phyloP scores from a whole-genome alignment of 1,284 basidiomycete species.

The Leucoagaricus sp. region DNA sequence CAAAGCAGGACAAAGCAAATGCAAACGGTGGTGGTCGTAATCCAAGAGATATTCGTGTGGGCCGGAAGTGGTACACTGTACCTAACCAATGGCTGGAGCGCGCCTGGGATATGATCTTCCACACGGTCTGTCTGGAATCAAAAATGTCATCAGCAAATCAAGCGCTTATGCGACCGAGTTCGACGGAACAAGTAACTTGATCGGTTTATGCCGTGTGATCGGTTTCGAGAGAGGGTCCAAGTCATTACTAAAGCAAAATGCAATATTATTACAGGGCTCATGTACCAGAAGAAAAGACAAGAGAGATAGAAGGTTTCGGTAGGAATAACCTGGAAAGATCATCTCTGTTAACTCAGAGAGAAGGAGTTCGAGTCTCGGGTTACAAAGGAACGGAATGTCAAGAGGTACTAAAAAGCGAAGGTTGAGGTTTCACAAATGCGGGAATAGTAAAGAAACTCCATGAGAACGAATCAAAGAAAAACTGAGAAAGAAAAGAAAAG shows the following conservation, averaged over 20 bases:
- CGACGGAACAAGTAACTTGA: constrained; percentile 1
- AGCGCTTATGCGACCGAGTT: neutral
- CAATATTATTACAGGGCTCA: constrained; percentile 7
- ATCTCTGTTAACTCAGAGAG: neutral
- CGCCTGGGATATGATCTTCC: neutral
- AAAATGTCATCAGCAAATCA: neutral
- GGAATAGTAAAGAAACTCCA: neutral
- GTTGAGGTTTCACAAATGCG: neutral
- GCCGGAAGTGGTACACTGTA: neutral
- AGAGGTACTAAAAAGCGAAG: too few species aligned
- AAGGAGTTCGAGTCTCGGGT: neutral
- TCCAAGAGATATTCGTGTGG: too few species aligned
- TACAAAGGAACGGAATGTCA: neutral
- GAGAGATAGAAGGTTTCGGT: neutral
- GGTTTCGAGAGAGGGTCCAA: neutral
- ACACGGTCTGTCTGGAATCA: neutral
- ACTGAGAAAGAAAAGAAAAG: neutral
- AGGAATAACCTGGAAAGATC: neutral
- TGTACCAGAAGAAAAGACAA: neutral
- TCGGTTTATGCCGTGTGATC: neutral
- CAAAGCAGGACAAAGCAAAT: neutral
- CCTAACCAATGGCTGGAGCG: neutral
- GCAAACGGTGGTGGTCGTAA: neutral
- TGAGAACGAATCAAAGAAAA: neutral
- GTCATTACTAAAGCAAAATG: constrained; percentile 8